Conservation (phyloP, 345 rosid species). For the Eucalyptus decipiens region DNA sequence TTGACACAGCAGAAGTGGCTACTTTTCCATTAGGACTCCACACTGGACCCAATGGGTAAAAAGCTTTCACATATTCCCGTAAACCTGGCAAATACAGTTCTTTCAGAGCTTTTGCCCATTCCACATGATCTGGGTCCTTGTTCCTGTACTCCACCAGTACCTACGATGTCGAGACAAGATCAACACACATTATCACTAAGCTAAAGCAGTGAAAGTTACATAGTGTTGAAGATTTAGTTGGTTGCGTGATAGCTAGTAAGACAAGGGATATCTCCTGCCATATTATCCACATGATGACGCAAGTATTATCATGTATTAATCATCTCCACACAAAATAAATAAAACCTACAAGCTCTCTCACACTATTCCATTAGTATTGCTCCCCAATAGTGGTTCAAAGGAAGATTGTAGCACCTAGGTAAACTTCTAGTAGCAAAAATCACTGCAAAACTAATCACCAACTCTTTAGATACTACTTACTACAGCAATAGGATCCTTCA, state of each 20-base stretch:
- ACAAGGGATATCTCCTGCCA: not conserved
- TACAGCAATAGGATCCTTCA: not conserved
- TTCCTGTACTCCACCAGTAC: conserved; percentile 77
- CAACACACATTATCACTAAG: not conserved
- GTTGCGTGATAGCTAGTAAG: not conserved
- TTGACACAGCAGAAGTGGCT: conserved; percentile 34
- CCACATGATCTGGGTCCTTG: conserved; percentile 83
- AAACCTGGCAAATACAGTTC: conserved; percentile 89
- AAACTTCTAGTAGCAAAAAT: not conserved
- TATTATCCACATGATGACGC: not conserved
- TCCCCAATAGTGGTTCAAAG: not conserved
- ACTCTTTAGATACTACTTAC: not conserved
- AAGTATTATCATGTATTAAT: not conserved
- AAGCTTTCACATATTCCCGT: conserved; percentile 79
- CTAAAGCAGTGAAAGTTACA: not conserved
- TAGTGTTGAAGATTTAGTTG: not conserved
- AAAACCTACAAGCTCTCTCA: not conserved
- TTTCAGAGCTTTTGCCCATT: conserved; percentile 97
- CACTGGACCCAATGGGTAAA: conserved; percentile 86
- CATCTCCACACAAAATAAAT: not conserved
- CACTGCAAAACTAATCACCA: not conserved
- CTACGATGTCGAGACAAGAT: conserved; percentile 16
- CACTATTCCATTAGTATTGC: not conserved
- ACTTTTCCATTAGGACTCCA: conserved; percentile 65
- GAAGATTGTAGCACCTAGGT: not conserved